Percentiles rank a stretch among this genome's conserved stretches.
These are phyloP conservation scores for Aspergillus thermomutatus DNA, from an alignment of 2,329 filamentous ascomycete species.

Conservation along the genomic window DNA sequence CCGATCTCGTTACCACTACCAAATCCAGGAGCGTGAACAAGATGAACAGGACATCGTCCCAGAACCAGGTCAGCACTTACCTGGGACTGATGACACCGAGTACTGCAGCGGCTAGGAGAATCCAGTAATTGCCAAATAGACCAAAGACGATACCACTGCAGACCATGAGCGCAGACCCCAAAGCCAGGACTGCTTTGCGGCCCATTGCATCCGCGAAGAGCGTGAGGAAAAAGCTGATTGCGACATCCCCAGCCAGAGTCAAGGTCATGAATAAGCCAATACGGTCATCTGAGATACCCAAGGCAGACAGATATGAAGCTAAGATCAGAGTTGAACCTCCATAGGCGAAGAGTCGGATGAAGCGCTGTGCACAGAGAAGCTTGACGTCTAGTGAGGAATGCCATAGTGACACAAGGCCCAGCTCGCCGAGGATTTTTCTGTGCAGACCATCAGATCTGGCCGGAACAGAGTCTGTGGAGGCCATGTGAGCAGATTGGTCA, in stretches of 20 bases:
- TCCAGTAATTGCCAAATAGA: conserved; percentile 56
- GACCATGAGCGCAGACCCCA: conserved; percentile 57
- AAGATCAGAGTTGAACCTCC: conserved; percentile 60
- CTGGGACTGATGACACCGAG: conserved; percentile 60
- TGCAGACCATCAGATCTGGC: background rate
- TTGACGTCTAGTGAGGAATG: conserved; percentile 36
- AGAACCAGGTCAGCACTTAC: conserved; percentile 15
- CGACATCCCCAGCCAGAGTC: conserved; percentile 59
- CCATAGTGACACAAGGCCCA: conserved; percentile 38
- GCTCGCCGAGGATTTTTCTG: conserved; percentile 23
- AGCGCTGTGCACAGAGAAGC: conserved; percentile 39
- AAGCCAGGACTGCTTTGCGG: conserved; percentile 51
- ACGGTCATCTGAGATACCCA: conserved; percentile 54
- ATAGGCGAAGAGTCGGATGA: conserved; percentile 61
- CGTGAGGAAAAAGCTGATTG: conserved; percentile 56
- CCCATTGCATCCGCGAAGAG: conserved; percentile 59
- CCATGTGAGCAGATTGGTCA: background rate
- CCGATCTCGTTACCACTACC: conserved; percentile 61
- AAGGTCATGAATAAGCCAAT: conserved; percentile 66
- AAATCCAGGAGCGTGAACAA: background rate
- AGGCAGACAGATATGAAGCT: conserved; percentile 58
- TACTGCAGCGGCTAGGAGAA: conserved; percentile 56
- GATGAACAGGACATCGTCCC: background rate
- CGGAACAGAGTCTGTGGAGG: background rate
- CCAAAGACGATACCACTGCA: conserved; percentile 55